Evolutionary conservation across 441 rosid species (phyloP).

Genomic region (Pelargonium australe): DNA sequence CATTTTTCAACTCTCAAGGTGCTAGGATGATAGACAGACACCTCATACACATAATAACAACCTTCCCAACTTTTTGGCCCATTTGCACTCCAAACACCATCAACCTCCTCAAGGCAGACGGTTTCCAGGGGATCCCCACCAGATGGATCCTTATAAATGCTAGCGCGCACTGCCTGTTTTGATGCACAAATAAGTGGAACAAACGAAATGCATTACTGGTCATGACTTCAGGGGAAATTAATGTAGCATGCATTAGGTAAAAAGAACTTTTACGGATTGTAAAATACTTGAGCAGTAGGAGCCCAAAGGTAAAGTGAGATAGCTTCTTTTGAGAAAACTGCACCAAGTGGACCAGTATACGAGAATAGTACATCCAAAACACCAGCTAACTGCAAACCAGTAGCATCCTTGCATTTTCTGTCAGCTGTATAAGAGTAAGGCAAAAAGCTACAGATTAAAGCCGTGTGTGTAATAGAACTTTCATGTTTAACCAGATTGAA

Average conservation of each 20-base stretch:
- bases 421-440: constrained; percentile 41
- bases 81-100: constrained; percentile 71
- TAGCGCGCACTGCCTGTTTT: constrained; percentile 55
- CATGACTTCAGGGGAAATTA: constrained; percentile 1
- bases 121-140: constrained; percentile 49
- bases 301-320: constrained; percentile 85
- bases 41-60: constrained; percentile 77
- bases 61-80: constrained; percentile 81
- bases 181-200: constrained; percentile 24
- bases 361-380: constrained; percentile 75
- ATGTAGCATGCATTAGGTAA: constrained; percentile 14
- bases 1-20: constrained; percentile 66
- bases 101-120: constrained; percentile 46
- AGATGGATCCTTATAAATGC: constrained; percentile 44
- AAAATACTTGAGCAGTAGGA: constrained; percentile 85
- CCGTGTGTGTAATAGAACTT: not conserved
- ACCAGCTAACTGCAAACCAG: constrained; percentile 88
- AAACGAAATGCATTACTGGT: constrained; percentile 12
- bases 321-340: constrained; percentile 46
- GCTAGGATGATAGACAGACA: constrained; percentile 78
- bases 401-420: constrained; percentile 47
- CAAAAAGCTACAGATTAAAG: constrained; percentile 1
- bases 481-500: not conserved
- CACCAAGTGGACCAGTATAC: constrained; percentile 86
- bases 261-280: constrained; percentile 7